phyloP scores from a whole-genome alignment of 257 asterid species.

The Scutellaria minor region DNA sequence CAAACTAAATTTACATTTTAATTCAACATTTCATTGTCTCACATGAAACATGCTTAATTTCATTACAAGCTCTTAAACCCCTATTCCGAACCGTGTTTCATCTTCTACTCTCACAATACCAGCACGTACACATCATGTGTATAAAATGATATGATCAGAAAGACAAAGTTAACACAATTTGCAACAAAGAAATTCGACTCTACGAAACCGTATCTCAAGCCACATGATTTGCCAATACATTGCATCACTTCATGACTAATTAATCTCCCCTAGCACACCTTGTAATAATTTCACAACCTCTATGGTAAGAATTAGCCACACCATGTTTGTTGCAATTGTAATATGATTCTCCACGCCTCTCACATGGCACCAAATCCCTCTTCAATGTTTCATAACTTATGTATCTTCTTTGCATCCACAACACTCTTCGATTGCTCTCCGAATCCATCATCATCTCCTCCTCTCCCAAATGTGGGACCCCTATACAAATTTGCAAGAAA shows the following conservation, averaged over 20 bases:
- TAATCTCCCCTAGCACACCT: slow-evolving; percentile 64
- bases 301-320: slow-evolving; percentile 54
- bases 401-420: slow-evolving; percentile 54
- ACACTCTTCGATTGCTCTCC: slow-evolving; percentile 54
- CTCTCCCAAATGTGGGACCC: slow-evolving; percentile 44
- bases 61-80: not conserved
- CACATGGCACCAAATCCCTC: slow-evolving; percentile 74
- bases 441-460: slow-evolving; percentile 50
- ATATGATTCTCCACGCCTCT: slow-evolving; percentile 70
- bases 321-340: slow-evolving; percentile 56
- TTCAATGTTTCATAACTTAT: slow-evolving; percentile 66
- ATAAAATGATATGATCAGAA: not conserved
- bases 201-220: no score
- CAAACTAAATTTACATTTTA: not conserved
- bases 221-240: no score
- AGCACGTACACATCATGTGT: not conserved
- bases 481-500: slow-evolving; percentile 41
- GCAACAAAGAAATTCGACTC: not conserved
- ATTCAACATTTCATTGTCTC: not conserved
- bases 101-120: not conserved
- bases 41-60: not conserved
- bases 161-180: not conserved
- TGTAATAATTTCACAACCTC: slow-evolving; percentile 77
- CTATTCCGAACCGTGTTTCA: not conserved
- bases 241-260: not conserved